phyloP scores from a whole-genome alignment of 2,329 filamentous ascomycete species.

The Colletotrichum lupini region DNA sequence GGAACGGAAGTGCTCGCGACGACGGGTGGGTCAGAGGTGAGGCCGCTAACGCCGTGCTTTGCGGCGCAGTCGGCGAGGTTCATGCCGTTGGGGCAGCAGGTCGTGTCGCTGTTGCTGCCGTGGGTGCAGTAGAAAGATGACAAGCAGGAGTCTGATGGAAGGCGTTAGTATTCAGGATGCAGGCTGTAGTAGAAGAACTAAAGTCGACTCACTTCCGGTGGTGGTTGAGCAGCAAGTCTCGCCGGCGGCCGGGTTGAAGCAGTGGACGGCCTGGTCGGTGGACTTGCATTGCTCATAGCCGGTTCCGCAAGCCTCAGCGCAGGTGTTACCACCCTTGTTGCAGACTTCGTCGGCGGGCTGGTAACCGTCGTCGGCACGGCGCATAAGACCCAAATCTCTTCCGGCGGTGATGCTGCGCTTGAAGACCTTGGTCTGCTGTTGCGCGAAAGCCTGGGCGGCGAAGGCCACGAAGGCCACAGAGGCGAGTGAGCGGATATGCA shows the following conservation, averaged over 20 bases:
- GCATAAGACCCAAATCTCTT: slow-evolving; percentile 52
- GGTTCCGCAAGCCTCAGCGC: slow-evolving; percentile 65
- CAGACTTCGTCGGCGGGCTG: slow-evolving; percentile 60
- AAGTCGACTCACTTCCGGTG: slow-evolving; percentile 63
- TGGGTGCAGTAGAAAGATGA: slow-evolving; percentile 72
- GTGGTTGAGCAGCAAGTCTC: slow-evolving; percentile 69
- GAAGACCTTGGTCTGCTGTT: slow-evolving; percentile 41
- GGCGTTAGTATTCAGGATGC: slow-evolving; percentile 12
- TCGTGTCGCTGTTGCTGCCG: slow-evolving; percentile 60
- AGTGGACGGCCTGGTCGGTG: slow-evolving; percentile 63
- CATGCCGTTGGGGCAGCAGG: slow-evolving; percentile 70
- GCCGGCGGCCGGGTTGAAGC: slow-evolving; percentile 63
- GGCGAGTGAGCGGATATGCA: slow-evolving; percentile 37
- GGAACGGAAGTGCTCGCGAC: slow-evolving; percentile 44
- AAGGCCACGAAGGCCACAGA: slow-evolving; percentile 37
- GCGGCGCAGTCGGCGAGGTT: slow-evolving; percentile 65
- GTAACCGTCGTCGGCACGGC: slow-evolving; percentile 60
- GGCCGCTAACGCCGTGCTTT: slow-evolving; percentile 59
- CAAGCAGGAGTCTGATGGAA: slow-evolving; percentile 66
- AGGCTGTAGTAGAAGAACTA: neutral
- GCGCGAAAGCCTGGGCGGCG: slow-evolving; percentile 33
- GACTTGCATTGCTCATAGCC: slow-evolving; percentile 62
- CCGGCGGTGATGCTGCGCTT: slow-evolving; percentile 49
- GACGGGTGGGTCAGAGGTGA: slow-evolving; percentile 58
- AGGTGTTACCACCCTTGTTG: slow-evolving; percentile 58